Evolutionary conservation across 1,284 basidiomycete species (phyloP).

Genomic region (Lignosus rhinocerotis): DNA sequence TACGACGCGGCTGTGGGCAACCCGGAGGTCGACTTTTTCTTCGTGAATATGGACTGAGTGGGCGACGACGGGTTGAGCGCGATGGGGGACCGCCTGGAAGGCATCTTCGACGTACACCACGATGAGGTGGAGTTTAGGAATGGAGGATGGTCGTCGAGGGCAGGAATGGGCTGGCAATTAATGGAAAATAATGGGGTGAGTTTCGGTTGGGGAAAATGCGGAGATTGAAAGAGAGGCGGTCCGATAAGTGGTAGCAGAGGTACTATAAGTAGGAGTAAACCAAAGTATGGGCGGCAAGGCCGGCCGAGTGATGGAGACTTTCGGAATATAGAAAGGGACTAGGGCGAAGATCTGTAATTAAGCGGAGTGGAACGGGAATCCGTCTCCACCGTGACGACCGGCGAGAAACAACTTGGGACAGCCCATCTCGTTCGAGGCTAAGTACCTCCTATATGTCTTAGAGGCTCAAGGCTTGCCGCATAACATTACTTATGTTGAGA

Average conservation of each 20-base stretch:
- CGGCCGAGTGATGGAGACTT: not conserved
- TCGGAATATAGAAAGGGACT: not conserved
- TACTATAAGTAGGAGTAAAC: not conserved
- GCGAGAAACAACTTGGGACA: not conserved
- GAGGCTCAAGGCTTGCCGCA: no score
- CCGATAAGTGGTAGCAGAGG: not conserved
- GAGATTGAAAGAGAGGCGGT: not conserved
- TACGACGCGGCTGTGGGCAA: constrained; percentile 69
- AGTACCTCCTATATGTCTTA: not conserved
- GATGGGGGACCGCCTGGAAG: constrained; percentile 53
- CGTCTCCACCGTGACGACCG: not conserved
- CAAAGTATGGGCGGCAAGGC: not conserved
- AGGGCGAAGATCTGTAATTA: not conserved
- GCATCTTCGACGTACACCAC: constrained; percentile 15
- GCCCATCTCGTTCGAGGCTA: not conserved
- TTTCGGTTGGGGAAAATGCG: not conserved
- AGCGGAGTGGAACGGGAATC: not conserved
- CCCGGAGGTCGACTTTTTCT: constrained; percentile 52
- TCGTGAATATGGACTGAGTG: constrained; percentile 58
- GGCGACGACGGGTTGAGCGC: constrained; percentile 47
- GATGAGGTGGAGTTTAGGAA: constrained; percentile 6
- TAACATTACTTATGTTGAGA: no score
- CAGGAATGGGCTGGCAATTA: not conserved
- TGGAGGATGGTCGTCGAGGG: not conserved
- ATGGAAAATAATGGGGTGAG: constrained; percentile 5